Evolutionary conservation across 257 asterid species (phyloP).

Genomic region (Scutellaria galericulata): DNA sequence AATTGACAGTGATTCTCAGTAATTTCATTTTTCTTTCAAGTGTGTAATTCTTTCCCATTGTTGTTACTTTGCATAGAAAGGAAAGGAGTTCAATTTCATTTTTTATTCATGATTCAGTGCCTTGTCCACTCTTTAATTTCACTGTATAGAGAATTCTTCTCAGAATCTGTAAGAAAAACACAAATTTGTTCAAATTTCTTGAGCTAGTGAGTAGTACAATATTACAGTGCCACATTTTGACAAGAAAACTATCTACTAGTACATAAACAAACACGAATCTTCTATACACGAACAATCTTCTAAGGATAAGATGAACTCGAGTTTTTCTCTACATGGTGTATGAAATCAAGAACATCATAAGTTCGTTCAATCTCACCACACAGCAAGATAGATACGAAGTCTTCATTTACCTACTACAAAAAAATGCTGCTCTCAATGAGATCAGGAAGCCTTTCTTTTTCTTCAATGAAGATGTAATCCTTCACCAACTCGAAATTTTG

Average conservation of each 20-base stretch:
- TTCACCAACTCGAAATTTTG: background rate
- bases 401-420: slow-evolving; percentile 19
- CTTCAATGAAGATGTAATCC: slow-evolving; percentile 13
- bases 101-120: background rate
- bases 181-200: background rate
- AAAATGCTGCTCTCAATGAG: slow-evolving; percentile 22
- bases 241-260: slow-evolving; percentile 6
- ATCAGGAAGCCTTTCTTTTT: slow-evolving; percentile 27
- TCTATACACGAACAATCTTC: slow-evolving; percentile 36
- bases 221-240: slow-evolving; percentile 9
- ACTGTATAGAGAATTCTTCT: background rate
- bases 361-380: slow-evolving; percentile 29
- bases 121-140: background rate
- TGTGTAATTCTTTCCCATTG: slow-evolving; percentile 38
- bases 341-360: slow-evolving; percentile 28
- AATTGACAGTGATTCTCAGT: slow-evolving; percentile 31
- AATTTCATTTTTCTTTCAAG: slow-evolving; percentile 40
- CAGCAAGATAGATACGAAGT: slow-evolving; percentile 14
- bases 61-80: slow-evolving; percentile 31
- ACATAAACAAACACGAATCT: slow-evolving; percentile 20
- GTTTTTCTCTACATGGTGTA: slow-evolving; percentile 28
- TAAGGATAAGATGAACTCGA: slow-evolving; percentile 18
- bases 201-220: slow-evolving; percentile 7
- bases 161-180: background rate
- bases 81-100: slow-evolving; percentile 22